A percentile compares a stretch with the other conserved stretches of the same genome.
These are phyloP conservation scores for Rhizomucor miehei DNA, from an alignment of 371 early-diverging fungal species.

Conservation along the genomic window DNA sequence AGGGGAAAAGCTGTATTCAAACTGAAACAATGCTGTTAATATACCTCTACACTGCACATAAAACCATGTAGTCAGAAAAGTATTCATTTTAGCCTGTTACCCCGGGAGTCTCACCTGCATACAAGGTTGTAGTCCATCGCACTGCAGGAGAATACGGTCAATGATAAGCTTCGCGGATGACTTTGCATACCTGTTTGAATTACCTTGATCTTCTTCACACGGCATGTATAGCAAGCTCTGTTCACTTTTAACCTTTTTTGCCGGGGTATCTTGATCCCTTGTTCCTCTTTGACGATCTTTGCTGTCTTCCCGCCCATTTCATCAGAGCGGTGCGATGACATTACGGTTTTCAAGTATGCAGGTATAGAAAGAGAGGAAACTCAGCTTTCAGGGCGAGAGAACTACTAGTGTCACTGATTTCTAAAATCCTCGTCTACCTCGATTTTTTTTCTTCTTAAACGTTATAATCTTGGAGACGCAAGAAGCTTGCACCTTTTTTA, in stretches of 20 bases:
- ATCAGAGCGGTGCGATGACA: too few species aligned
- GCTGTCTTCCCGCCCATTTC: too few species aligned
- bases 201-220: constrained; percentile 52
- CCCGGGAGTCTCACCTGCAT: constrained; percentile 41
- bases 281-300: too few species aligned
- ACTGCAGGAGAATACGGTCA: constrained; percentile 24
- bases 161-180: not conserved
- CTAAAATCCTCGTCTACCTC: too few species aligned
- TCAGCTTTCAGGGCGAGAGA: too few species aligned
- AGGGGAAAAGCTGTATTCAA: not conserved
- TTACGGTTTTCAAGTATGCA: too few species aligned
- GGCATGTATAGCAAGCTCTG: constrained; percentile 44
- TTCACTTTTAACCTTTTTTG: constrained; percentile 46
- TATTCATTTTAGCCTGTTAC: constrained; percentile 2
- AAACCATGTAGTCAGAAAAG: constrained; percentile 2
- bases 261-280: not conserved
- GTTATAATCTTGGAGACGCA: too few species aligned
- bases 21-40: not conserved
- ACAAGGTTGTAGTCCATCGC: constrained; percentile 52
- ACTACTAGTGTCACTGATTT: too few species aligned
- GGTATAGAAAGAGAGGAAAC: too few species aligned
- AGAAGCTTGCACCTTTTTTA: too few species aligned
- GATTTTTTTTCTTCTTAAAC: too few species aligned
- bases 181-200: not conserved
- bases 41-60: constrained; percentile 16